Conservation (phyloP, 2,329 filamentous ascomycete species). For the Clonostachys solani region DNA sequence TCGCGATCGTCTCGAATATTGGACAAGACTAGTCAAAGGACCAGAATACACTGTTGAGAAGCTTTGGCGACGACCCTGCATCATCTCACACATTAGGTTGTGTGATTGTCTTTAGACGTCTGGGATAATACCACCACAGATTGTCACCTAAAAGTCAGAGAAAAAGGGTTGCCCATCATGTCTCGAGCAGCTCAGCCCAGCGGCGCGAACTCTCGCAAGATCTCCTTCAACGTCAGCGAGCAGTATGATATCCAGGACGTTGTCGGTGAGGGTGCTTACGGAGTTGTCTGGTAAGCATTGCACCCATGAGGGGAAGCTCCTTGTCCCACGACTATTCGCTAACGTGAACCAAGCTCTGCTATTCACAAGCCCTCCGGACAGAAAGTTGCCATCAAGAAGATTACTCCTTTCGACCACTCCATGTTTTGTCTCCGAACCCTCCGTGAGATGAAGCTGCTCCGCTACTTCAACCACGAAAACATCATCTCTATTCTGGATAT, state of each 20-base stretch:
- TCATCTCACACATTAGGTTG: neutral
- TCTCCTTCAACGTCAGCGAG: constrained; percentile 99
- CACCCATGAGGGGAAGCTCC: neutral
- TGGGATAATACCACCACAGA: neutral
- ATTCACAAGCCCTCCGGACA: constrained; percentile 97
- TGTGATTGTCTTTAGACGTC: neutral
- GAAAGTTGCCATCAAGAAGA: constrained; percentile 99
- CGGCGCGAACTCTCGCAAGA: constrained; percentile 75
- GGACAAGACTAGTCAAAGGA: too few species aligned
- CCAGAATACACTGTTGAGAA: too few species aligned
- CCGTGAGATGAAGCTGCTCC: constrained; percentile 97
- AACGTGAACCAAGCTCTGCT: constrained; percentile 63
- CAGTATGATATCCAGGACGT: constrained; percentile 99
- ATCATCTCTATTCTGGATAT: constrained; percentile 99
- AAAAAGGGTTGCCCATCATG: constrained; percentile 30
- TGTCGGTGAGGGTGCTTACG: constrained; percentile 96
- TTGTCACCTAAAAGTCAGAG: neutral
- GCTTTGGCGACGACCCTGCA: neutral
- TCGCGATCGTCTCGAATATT: too few species aligned
- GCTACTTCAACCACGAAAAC: constrained; percentile 99
- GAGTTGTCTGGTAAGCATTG: constrained; percentile 84
- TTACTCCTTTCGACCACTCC: constrained; percentile 97
- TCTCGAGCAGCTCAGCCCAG: constrained; percentile 54
- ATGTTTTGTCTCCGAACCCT: constrained; percentile 97
- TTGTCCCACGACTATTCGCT: neutral